phyloP scores from a whole-genome alignment of 2,329 filamentous ascomycete species.

The Paraphaeosphaeria sporulosa region DNA sequence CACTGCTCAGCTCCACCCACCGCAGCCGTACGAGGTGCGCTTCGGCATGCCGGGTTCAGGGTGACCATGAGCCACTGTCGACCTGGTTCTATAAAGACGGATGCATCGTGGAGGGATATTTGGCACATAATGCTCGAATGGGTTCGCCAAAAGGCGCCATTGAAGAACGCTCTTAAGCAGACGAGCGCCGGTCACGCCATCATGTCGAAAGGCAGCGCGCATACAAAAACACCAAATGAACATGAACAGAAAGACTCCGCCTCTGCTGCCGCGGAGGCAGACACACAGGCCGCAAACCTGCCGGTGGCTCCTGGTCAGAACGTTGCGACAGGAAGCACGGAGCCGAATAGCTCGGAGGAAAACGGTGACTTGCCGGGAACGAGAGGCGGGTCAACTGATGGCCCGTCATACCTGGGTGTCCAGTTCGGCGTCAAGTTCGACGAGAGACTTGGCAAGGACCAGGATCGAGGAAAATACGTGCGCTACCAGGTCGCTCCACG shows the following conservation, averaged over 20 bases:
- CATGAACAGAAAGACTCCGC: conserved; percentile 12
- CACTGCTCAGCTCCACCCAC: conserved; percentile 83
- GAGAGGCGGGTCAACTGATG: background rate
- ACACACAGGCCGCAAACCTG: conserved; percentile 12
- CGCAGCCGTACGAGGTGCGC: conserved; percentile 79
- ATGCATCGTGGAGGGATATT: conserved; percentile 87
- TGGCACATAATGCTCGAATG: conserved; percentile 96
- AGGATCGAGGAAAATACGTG: conserved; percentile 71
- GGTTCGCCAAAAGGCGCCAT: conserved; percentile 79
- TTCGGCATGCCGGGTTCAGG: conserved; percentile 80
- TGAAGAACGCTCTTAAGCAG: conserved; percentile 76
- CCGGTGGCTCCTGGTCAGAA: background rate
- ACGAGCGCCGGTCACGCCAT: conserved; percentile 77
- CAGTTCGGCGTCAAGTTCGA: conserved; percentile 77
- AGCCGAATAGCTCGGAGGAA: background rate
- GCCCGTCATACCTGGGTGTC: conserved; percentile 33
- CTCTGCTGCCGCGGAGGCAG: conserved; percentile 4
- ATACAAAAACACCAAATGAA: conserved; percentile 28
- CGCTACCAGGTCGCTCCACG: conserved; percentile 90
- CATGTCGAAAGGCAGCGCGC: conserved; percentile 52
- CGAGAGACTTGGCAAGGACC: conserved; percentile 76
- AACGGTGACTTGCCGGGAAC: background rate
- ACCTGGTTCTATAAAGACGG: conserved; percentile 88
- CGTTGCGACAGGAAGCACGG: conserved; percentile 12
- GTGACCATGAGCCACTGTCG: conserved; percentile 89